Evolutionary conservation across 1,284 basidiomycete species (phyloP), one percentile per base, ranked within the genome.

Genomic region (Pseudozyma hubeiensis): DNA sequence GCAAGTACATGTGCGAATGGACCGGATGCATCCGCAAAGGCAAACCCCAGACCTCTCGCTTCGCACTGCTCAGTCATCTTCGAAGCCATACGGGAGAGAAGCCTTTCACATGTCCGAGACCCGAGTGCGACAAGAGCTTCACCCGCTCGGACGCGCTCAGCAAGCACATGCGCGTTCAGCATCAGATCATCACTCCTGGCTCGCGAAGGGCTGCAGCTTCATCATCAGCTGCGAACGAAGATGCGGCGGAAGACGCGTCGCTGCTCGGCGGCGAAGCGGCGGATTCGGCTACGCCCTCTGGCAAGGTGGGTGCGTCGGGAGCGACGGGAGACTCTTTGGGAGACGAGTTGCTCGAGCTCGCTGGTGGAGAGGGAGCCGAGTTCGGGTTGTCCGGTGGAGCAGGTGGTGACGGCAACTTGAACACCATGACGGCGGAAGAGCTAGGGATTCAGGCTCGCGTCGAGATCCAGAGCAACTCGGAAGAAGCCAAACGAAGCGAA

Each of bases 81-180:
- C 54, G 82, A 39, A 80, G 77, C n/a, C 93, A 95, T 81, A 95
- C 93, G 0, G 93, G 93, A 48, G 93, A 95, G 85, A 94, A 94
- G 81, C 93, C 93, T 0, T 95, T 93, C 79, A 90, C 89, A n/a
- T 95, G 93, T 81, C 87, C 90, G 3, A 86, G 89, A 65, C 90
- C 92, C 81, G 93, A 94, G 85, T 95, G 93, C 81, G 93, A 95
- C 87, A 94, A 93, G 83, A 91, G 92, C 0, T 95, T 95, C 83
- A 94, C 93, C 5, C 91, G 93, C 35, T 93, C 93, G 0, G 93
- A 95, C 84, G 93, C 93, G 24, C 89, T 94, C 14, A 91, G 91
- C 16, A 95, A 95, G 81, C 93, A 95, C 83, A 92, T 94, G 90
- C 89, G 93, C 17, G 88, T 92, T 14, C 92, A 93, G 81, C 93